Evolutionary conservation across 192 early-diverging fungal species (phyloP), one percentile per base, ranked within the genome.

Genomic region (Coemansia sp.): DNA sequence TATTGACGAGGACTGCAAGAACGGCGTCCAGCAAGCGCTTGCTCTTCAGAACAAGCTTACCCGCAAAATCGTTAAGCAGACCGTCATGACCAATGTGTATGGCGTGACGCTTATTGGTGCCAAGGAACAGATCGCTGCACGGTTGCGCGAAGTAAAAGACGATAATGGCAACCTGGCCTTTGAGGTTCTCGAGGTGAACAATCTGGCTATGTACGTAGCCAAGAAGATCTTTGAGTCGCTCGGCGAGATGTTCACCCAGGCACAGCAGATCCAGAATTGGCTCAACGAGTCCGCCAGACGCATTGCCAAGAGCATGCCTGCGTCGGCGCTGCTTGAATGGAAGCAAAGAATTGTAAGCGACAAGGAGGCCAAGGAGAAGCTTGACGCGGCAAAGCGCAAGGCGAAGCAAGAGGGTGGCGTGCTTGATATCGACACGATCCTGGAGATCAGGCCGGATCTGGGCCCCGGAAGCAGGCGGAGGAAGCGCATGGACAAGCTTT

Each of bases 11-110:
- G 91, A 90, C 57, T 88, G 86, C 25, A 81, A 72, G 4, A 63
- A 64, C 4, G 92, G 88, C n/a, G 76, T 89, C 20, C 64, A 70
- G 33, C 68, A 82, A 58, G 94, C 94, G 4, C 13, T 84, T 61
- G 68, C 91, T 3, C 83, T 95, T 64, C 61, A 83, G 28, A 86
- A 84, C 63, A 86, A 86, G 61, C 82, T 99, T 45, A 90, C 86
- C 10, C 90, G 97, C 55, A 96, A 96, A 83, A 86, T 99, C 40
- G 94, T 99, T 58, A 99, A 99, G 82, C 95, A 99, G 68, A 96
- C 97, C 0, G 95, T 99, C 66, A 99, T 99, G 97, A 99, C 97
- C 55, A 97, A 95, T 71, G 95, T 96, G 5, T 99, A 99, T 53
- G 97, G 97, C 30, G 97, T 99, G 53, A 99, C 97, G 2, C 92